phyloP scores from a whole-genome alignment of 2,329 filamentous ascomycete species.

The Colletotrichum orbiculare region DNA sequence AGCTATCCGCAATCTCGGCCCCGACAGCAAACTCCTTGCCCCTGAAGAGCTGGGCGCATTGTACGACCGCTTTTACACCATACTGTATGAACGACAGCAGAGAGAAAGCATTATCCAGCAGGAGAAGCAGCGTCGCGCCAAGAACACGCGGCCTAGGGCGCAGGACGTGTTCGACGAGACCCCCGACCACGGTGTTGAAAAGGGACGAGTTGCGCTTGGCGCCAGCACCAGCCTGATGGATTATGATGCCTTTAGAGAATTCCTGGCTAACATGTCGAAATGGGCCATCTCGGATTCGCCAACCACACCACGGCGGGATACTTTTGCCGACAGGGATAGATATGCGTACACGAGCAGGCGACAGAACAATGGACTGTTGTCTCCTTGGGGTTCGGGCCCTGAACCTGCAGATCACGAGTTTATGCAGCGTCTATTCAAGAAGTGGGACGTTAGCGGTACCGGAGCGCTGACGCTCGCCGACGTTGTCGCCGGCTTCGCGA shows the following conservation, averaged over 20 bases:
- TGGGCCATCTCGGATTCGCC: slow-evolving; percentile 95
- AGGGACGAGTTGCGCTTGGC: slow-evolving; percentile 87
- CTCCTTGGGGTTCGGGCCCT: slow-evolving; percentile 66
- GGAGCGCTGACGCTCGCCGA: slow-evolving; percentile 89
- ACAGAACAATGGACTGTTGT: slow-evolving; percentile 43
- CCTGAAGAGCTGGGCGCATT: slow-evolving; percentile 87
- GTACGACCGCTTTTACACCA: slow-evolving; percentile 93
- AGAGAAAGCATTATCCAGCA: slow-evolving; percentile 81
- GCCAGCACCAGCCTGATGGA: slow-evolving; percentile 95
- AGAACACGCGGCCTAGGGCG: slow-evolving; percentile 68
- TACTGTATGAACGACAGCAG: slow-evolving; percentile 92
- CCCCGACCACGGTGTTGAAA: slow-evolving; percentile 72
- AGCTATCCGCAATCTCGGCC: slow-evolving; percentile 93
- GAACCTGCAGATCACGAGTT: slow-evolving; percentile 95
- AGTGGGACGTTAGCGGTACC: slow-evolving; percentile 85
- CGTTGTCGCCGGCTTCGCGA: slow-evolving; percentile 89
- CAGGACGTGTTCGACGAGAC: slow-evolving; percentile 47
- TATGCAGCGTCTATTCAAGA: slow-evolving; percentile 84
- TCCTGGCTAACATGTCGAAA: slow-evolving; percentile 86
- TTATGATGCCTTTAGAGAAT: slow-evolving; percentile 95
- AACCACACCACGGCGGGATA: slow-evolving; percentile 62
- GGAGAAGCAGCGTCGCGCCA: slow-evolving; percentile 74
- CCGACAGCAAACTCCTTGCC: slow-evolving; percentile 91
- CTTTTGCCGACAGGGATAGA: slow-evolving; percentile 61
- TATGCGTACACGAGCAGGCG: slow-evolving; percentile 52